These are phyloP conservation scores for Cardamine chenopodiifolia DNA, from an alignment of 345 rosid species.

Conservation along the genomic window DNA sequence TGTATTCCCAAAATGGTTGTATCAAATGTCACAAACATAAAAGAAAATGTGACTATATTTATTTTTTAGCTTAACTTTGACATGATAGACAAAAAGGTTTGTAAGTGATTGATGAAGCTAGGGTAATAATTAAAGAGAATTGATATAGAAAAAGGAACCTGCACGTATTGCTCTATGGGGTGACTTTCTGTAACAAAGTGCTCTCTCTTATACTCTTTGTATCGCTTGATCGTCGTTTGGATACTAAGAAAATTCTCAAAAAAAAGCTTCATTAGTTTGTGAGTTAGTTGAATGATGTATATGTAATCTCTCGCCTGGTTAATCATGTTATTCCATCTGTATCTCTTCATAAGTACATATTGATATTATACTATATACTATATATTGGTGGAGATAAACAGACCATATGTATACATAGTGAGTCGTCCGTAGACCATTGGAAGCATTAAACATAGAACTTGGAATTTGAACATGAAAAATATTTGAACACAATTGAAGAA, in stretches of 20 bases:
- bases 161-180: slow-evolving; percentile 28
- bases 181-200: slow-evolving; percentile 6
- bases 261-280: neutral
- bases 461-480: neutral
- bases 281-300: neutral
- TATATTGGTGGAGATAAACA: neutral
- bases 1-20: slow-evolving; percentile 33
- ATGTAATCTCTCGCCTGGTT: neutral
- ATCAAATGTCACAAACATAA: slow-evolving; percentile 3
- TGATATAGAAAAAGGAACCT: slow-evolving; percentile 14
- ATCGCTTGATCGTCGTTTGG: slow-evolving; percentile 51
- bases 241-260: slow-evolving; percentile 43
- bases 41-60: neutral
- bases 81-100: neutral
- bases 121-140: neutral
- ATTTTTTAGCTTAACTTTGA: slow-evolving; percentile 1
- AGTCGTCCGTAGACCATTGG: slow-evolving; percentile 4
- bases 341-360: neutral
- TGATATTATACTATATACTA: neutral
- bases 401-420: neutral
- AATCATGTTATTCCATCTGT: too few species aligned
- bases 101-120: neutral
- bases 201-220: slow-evolving; percentile 39
- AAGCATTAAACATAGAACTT: slow-evolving; percentile 1
- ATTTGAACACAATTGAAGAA: neutral